Base-by-base conservation (phyloP, 768 basidiomycete species). In the Boletus eberwhitei region DNA sequence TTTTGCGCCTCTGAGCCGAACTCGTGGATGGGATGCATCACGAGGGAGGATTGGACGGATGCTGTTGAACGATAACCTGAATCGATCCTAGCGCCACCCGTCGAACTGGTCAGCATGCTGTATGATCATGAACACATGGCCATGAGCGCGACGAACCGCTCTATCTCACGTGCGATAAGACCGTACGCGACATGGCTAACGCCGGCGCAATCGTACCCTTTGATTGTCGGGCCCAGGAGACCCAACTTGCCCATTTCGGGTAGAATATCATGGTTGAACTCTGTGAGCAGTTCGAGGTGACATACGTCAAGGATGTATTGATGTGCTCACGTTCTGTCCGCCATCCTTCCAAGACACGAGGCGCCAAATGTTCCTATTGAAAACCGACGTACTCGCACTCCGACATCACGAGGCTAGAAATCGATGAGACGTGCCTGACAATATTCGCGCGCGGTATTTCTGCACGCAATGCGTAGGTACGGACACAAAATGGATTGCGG, bases 61-160 rank as follows among this genome's bases (percentile, higher is more conserved):
- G 93, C 86, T 4, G 87, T 95, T 5, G 92, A 95, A 24, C 96
- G 89, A 66, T 97, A 98, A 0, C 96, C 96, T 3, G 95, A 98
- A 68, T 99, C 96, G 37, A 98, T 86, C 58, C 95, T 93, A 61
- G 16, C 0, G 48, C 55, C 53, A 34, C 3, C 16, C 22, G 41
- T 48, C 37, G 32, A 13, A 19, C 8, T 5, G 42, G 17, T 59
- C 41, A 60, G 48, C n/a, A 29, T 46, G 32, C 32, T 41, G 58
- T 14, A 36, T 32, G 34, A 39, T 21, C 5, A 40, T 26, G 17
- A 39, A 37, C 38, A 39, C 24, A 44, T 11, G 21, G 22, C 13
- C 9, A 42, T 24, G 19, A 31, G 41, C 17, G 16, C 22, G 7
- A 63, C 74, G 17, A 38, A 90, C 93, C 92, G 79, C 73, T 98